Base-by-base conservation (phyloP, 768 basidiomycete species). In the Rhodocollybia butyracea region DNA sequence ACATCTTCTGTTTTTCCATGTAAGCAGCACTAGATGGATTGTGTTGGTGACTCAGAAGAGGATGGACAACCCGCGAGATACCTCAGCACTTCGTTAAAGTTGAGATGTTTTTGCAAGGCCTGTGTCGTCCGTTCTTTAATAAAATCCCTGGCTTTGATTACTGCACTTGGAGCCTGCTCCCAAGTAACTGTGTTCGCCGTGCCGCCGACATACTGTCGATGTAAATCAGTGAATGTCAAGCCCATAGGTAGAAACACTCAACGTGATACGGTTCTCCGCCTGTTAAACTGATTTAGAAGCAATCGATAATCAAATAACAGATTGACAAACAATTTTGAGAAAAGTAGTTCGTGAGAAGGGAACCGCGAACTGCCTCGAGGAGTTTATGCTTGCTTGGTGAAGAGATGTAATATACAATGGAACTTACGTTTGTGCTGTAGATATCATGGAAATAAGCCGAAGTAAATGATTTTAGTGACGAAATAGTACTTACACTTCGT, bases 1-100 rank as follows among this genome's bases (percentile, higher is more conserved):
- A 80, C 90, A 93, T 93, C 65, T 79, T 88, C 67, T 92, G 91
- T 55, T 81, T 77, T 63, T 89, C 87, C 88, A 92, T 91, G 62
- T 93, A 93, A 1, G 88, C 90, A 43, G 86, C 88, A 56, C 84
- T 84, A 42, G 7, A 36, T 24, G 31, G 4, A 19, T 12, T 51
- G 30, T 13, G 47, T 56, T 32, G 19, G 26, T 12, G 22, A 34
- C 17, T 17, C 7, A n/a, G 5, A 3, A 19, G 8, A 30, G 21
- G 19, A 31, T 12, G 5, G 21, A 13, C 31, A 4, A 21, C 21
- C 26, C n/a, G 41, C 5, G 26, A 42, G 15, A 10, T 51, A 79
- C 80, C 77, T 86, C 29, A 93, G 76, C 32, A 93, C 77, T 68
- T 93, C 90, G 60, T 93, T 93, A 72, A 92, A 91, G 0, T 68